Evolutionary conservation across 192 early-diverging fungal genomes (phyloP), one percentile per base, ranked within the genome.

Genomic region (Umbelopsis sp.): DNA sequence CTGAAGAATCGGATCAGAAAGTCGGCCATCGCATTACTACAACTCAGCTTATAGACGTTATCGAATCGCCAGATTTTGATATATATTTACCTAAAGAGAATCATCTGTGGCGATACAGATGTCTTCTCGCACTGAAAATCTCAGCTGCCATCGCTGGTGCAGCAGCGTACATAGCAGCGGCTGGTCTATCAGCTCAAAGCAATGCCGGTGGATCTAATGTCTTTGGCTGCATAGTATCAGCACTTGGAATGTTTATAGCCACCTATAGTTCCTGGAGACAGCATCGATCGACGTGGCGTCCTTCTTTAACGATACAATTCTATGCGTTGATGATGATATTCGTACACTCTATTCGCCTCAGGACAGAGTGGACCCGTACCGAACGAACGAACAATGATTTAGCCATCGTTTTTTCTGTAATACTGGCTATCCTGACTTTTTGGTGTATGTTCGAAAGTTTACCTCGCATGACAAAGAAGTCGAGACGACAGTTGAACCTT

Each of bases 401-500:
- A 50, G 49, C 74, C 33, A 52, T 64, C 50, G 70, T 71, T 22
- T 71, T 80, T 49, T 75, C 53, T 1, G 44, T 77, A 27, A 76
- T 64, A 21, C 16, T 64, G 20, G 18, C 45, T 18, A 58, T 70
- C 33, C 71, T 77, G 65, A 10, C 47, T 12, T 23, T 46, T n/a
- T 66, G 65, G 65, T 23, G 16, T 20, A 66, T 74, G 9, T n/a
- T 77, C 6, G 79, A 80, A 37, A 66, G 69, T 8, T 66, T 69
- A 46, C 79, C 79, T 10, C 75, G 79, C 16, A 58, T 72, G 0
- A 49, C 74, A 7, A 74, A 75, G 6, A 53, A 67, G 20, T 53
- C 20, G 5, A 72, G 71, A 48, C 49, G 48, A 10, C 55, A 67
- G 55, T 69, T 70, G 33, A 45, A 37, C 15, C 69, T 64, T 3